These are phyloP conservation scores for Venturia effusa DNA, from an alignment of 2,329 filamentous ascomycete genomes.

Conservation along the genomic window DNA sequence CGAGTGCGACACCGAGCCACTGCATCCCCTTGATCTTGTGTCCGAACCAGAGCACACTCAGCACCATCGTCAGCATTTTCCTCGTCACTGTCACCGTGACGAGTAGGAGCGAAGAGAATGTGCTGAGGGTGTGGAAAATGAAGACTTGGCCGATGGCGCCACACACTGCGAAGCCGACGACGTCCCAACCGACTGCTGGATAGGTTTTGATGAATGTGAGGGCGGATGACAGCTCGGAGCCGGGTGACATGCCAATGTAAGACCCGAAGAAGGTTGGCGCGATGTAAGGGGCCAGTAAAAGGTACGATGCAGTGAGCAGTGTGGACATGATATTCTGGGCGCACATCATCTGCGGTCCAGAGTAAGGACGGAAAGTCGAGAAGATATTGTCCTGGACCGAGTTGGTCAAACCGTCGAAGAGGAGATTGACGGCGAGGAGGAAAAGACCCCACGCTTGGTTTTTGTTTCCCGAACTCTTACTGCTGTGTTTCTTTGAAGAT, in stretches of 20 bases:
- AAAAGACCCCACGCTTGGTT: conserved; percentile 65
- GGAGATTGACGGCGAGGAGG: conserved; percentile 75
- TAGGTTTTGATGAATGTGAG: conserved; percentile 70
- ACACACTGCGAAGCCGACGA: conserved; percentile 79
- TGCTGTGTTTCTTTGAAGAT: conserved; percentile 31
- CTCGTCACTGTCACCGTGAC: conserved; percentile 95
- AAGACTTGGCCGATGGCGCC: conserved; percentile 93
- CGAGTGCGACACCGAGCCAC: conserved; percentile 82
- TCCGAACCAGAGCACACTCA: conserved; percentile 90
- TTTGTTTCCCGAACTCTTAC: conserved; percentile 32
- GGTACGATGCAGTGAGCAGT: conserved; percentile 62
- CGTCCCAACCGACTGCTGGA: conserved; percentile 74
- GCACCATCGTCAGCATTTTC: conserved; percentile 99
- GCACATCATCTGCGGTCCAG: conserved; percentile 98
- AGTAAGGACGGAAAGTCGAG: conserved; percentile 61
- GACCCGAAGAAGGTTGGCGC: conserved; percentile 43
- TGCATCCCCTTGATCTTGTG: conserved; percentile 81
- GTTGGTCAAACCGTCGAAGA: conserved; percentile 94
- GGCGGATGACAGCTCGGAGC: conserved; percentile 69
- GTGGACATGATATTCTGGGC: conserved; percentile 88
- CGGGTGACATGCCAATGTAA: conserved; percentile 34
- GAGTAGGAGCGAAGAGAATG: conserved; percentile 82
- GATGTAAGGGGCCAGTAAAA: conserved; percentile 71
- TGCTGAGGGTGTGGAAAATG: conserved; percentile 90
- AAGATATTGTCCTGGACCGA: conserved; percentile 96